Percentiles rank a stretch among this genome's conserved stretches.
Evolutionary conservation across 352 stramenopile species (phyloP).

Genomic region (Elongisporangium senticosum): DNA sequence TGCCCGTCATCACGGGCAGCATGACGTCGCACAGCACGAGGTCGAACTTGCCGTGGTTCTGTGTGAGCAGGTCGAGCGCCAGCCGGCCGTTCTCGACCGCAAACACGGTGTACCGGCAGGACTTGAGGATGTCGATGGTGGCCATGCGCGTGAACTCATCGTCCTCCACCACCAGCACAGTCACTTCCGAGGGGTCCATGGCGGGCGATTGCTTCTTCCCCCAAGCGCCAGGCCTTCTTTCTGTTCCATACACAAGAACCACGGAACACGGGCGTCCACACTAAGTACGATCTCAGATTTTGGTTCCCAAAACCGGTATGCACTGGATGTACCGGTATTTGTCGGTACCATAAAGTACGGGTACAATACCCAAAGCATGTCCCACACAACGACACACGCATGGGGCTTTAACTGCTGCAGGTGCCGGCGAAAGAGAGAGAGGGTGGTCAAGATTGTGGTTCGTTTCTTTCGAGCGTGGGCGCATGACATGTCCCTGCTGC

Average conservation of each 20-base stretch:
- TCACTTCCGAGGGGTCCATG: constrained; percentile 87
- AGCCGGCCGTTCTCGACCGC: constrained; percentile 81
- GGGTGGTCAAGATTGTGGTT: background rate
- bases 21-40: constrained; percentile 88
- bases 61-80: constrained; percentile 64
- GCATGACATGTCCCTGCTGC: background rate
- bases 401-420: background rate
- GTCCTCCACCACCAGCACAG: constrained; percentile 85
- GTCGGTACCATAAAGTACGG: background rate
- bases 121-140: constrained; percentile 87
- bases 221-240: background rate
- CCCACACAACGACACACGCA: too few species aligned
- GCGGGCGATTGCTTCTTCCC: background rate
- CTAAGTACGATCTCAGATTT: background rate
- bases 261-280: background rate
- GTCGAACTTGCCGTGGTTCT: constrained; percentile 75
- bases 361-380: too few species aligned
- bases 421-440: background rate
- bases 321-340: background rate
- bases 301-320: background rate
- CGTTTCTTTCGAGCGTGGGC: background rate
- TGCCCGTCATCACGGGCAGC: constrained; percentile 85
- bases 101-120: constrained; percentile 77
- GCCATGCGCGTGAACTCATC: constrained; percentile 88
- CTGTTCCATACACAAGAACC: background rate